Conservation (phyloP, 345 rosid species). For the Angophora floribunda region DNA sequence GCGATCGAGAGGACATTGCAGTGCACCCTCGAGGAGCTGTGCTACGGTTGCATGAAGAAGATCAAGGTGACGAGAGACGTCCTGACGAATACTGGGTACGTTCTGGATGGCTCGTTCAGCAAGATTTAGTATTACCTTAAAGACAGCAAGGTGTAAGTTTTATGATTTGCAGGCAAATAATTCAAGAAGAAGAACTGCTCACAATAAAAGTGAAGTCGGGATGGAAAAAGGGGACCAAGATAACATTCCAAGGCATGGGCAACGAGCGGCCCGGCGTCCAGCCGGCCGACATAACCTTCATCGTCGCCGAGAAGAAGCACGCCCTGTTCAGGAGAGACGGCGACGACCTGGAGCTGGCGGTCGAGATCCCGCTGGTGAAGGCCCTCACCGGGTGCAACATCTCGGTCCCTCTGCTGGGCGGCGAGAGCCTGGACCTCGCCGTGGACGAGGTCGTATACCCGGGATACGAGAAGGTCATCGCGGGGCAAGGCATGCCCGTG, state of each 20-base stretch:
- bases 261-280: slow-evolving; percentile 45
- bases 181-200: slow-evolving; percentile 52
- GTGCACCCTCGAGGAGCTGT: slow-evolving; percentile 87
- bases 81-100: slow-evolving; percentile 53
- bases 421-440: slow-evolving; percentile 20
- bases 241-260: slow-evolving; percentile 82
- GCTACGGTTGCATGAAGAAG: slow-evolving; percentile 68
- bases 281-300: slow-evolving; percentile 61
- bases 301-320: slow-evolving; percentile 54
- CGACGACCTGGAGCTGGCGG: slow-evolving; percentile 46
- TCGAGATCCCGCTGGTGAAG: slow-evolving; percentile 49
- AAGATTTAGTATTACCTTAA: neutral
- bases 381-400: slow-evolving; percentile 59
- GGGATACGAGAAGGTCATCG: slow-evolving; percentile 33
- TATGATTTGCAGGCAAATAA: slow-evolving; percentile 20
- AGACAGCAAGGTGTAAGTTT: neutral
- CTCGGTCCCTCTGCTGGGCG: slow-evolving; percentile 48
- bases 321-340: slow-evolving; percentile 46
- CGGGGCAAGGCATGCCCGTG: slow-evolving; percentile 67
- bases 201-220: slow-evolving; percentile 76
- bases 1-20: slow-evolving; percentile 46
- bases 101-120: neutral
- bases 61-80: slow-evolving; percentile 73
- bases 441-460: slow-evolving; percentile 46
- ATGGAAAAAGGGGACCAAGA: slow-evolving; percentile 74